A percentile compares a stretch with the other conserved stretches of the same genome.
These are phyloP conservation scores for Exophiala sideris DNA, from an alignment of 2,329 filamentous ascomycete genomes.

Conservation along the genomic window DNA sequence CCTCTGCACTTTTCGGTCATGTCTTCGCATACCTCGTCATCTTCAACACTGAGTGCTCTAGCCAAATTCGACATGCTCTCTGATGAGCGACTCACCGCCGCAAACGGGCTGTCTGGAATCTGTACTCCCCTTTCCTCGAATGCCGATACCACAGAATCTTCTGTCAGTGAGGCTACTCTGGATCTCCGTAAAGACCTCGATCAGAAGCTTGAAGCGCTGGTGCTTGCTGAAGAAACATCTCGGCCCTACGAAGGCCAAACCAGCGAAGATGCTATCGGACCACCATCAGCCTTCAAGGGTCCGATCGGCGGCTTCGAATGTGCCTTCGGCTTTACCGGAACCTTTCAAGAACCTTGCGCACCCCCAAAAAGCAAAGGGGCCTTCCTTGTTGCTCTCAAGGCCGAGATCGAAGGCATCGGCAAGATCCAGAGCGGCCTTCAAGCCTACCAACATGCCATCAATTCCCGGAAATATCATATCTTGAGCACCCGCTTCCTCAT, in stretches of 20 bases:
- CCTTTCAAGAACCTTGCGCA: constrained; percentile 5
- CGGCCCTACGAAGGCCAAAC: background rate
- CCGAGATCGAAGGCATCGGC: constrained; percentile 9
- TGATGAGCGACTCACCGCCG: background rate
- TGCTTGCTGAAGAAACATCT: constrained; percentile 3
- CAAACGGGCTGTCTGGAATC: background rate
- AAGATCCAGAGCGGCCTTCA: constrained; percentile 11
- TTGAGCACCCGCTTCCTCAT: constrained; percentile 21
- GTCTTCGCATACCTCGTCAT: no score
- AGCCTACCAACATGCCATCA: constrained; percentile 21
- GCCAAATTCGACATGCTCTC: background rate
- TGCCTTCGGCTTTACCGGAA: constrained; percentile 16
- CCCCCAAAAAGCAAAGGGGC: constrained; percentile 8
- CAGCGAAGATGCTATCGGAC: background rate
- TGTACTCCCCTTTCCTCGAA: background rate
- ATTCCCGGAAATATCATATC: constrained; percentile 14
- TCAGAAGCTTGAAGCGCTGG: constrained; percentile 6
- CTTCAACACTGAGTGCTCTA: background rate
- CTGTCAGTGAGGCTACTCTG: constrained; percentile 1
- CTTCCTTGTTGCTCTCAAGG: constrained; percentile 11
- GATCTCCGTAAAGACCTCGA: constrained; percentile 7
- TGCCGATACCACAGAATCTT: background rate
- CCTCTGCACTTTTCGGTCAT: no score
- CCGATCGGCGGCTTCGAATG: constrained; percentile 14
- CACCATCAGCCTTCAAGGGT: background rate